Percentiles rank a stretch among this genome's conserved stretches.
Conservation (phyloP, 2,329 filamentous ascomycete species). For the Colletotrichum lentis region DNA sequence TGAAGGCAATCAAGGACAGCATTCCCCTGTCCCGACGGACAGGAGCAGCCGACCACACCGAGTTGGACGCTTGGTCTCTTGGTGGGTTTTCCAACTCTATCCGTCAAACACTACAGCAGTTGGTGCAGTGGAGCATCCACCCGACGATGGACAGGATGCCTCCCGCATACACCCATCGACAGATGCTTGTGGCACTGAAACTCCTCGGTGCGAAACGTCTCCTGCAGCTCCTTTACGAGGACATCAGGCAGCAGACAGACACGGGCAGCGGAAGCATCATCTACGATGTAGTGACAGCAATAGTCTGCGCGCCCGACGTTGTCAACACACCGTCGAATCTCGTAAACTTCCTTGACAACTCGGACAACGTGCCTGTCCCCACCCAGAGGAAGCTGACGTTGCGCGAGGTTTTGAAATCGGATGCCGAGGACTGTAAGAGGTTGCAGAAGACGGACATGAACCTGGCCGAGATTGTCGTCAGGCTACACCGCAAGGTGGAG, state of each 20-base stretch:
- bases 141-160: constrained; percentile 64
- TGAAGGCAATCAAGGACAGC: constrained; percentile 69
- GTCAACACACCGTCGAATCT: constrained; percentile 53
- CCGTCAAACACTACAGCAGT: constrained; percentile 66
- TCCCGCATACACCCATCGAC: constrained; percentile 75
- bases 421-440: constrained; percentile 65
- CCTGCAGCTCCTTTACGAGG: constrained; percentile 70
- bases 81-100: constrained; percentile 67
- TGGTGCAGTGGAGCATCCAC: constrained; percentile 73
- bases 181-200: constrained; percentile 68
- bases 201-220: constrained; percentile 69
- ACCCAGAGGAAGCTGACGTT: constrained; percentile 63
- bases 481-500: constrained; percentile 71
- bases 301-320: constrained; percentile 73
- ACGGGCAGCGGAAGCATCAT: constrained; percentile 66
- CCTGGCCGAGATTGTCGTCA: constrained; percentile 68
- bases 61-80: constrained; percentile 73
- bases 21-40: constrained; percentile 68
- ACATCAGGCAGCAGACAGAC: constrained; percentile 70
- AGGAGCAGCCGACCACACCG: constrained; percentile 68
- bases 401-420: constrained; percentile 65
- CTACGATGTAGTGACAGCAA: constrained; percentile 73
- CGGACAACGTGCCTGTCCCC: constrained; percentile 48
- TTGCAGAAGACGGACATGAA: constrained; percentile 64
- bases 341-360: constrained; percentile 47